Base-by-base conservation (phyloP, 2,329 filamentous ascomycete species). In the Alternaria infectoria region DNA sequence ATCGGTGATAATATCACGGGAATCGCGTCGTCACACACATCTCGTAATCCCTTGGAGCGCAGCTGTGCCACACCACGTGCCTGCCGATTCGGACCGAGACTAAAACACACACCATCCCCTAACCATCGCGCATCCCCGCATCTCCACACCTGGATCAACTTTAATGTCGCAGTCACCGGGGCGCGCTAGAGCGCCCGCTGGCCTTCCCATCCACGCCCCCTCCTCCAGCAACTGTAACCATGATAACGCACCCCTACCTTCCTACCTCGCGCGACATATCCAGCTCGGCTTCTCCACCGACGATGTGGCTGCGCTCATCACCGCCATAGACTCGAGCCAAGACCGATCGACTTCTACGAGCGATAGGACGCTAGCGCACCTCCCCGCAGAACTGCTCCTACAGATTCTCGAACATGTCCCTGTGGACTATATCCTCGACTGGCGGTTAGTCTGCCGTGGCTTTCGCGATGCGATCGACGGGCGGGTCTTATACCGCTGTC, bases 381-480 rank as follows among this genome's bases (percentile, higher is more conserved):
- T 79, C 7, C 77, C 77, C 13, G 72, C 75, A 3, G 77, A 79
- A 44, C 59, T 79, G 5, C 57, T 78, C 3, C 59, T 77, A 2
- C 62, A 64, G 6, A 69, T 78, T 3, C 51, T 79, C 17, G 73
- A 76, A 46, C 61, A 64, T 44, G 69, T 79, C 0, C 75, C 74
- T 10, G 55, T 75, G 1, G 70, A 71, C 10, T 59, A 76, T 54
- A 25, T 77, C 2, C 67, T 78, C 8, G 66, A 71, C 25, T 77
- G 73, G 69, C 70, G 77, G 3, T 49, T 71, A 1, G 70, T 79
- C 2, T 79, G 74, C 44, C 70, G 71, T 11, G 72, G 70, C 10
- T 75, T 78, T 50, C 69, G 71, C 9, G 72, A 79, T 63, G 71
- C 67, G 9, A 74, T 79, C n/a, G 77, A 77, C 43, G 72, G 74